These are phyloP conservation scores for Lepidium africanum DNA, from an alignment of 345 rosid species.

Conservation along the genomic window DNA sequence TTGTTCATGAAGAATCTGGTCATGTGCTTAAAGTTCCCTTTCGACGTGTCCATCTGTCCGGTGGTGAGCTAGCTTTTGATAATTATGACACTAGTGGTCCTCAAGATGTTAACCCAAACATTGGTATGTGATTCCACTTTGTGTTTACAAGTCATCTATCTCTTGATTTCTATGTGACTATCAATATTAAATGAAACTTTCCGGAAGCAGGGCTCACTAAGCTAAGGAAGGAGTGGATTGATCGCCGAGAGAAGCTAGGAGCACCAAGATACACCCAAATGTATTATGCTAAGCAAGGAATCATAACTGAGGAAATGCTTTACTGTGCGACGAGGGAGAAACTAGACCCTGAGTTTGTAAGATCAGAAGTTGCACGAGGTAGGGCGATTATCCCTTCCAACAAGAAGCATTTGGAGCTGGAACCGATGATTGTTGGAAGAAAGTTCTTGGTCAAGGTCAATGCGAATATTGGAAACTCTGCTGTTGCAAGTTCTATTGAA, in stretches of 20 bases:
- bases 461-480: constrained; percentile 97
- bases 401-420: constrained; percentile 90
- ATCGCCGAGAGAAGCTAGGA: constrained; percentile 65
- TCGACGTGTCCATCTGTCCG: constrained; percentile 73
- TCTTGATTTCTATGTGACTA: background rate
- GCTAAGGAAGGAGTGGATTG: constrained; percentile 85
- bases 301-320: constrained; percentile 91
- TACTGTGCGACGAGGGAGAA: constrained; percentile 91
- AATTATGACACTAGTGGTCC: constrained; percentile 97
- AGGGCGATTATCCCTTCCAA: constrained; percentile 97
- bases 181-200: background rate
- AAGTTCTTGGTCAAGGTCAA: constrained; percentile 94
- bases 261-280: constrained; percentile 87
- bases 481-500: constrained; percentile 93
- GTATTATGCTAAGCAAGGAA: constrained; percentile 97
- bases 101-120: constrained; percentile 64
- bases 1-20: constrained; percentile 73
- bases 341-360: constrained; percentile 92
- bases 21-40: constrained; percentile 90
- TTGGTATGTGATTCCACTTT: constrained; percentile 36
- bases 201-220: constrained; percentile 75
- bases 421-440: constrained; percentile 94
- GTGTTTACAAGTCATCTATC: background rate
- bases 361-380: constrained; percentile 97
- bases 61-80: constrained; percentile 80